Evolutionary conservation across 306 rosid species (phyloP).

Genomic region (Amphicarpaea edgeworthii): DNA sequence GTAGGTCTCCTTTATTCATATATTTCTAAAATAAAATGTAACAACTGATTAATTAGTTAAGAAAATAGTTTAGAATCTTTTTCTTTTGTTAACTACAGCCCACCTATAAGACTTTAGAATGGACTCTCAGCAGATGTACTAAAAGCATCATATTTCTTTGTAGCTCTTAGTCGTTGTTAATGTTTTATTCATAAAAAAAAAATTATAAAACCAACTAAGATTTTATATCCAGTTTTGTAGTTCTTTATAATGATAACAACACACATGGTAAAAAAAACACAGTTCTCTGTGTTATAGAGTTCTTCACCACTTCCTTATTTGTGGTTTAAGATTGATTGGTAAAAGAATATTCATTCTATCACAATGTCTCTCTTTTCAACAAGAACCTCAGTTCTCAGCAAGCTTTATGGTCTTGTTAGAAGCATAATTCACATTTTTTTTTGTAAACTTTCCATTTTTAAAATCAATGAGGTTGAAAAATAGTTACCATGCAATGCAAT

Average conservation of each 20-base stretch:
- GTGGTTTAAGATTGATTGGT: background rate
- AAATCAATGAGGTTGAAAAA: background rate
- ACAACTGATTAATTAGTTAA: too few species aligned
- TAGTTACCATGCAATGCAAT: background rate
- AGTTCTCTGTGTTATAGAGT: background rate
- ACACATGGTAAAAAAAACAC: constrained; percentile 20
- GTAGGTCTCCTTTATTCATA: too few species aligned
- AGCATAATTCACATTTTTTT: background rate
- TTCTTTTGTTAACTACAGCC: too few species aligned
- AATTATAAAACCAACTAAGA: background rate
- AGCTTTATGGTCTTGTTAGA: constrained; percentile 7
- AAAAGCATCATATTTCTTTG: too few species aligned
- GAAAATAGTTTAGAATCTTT: too few species aligned
- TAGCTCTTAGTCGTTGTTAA: too few species aligned
- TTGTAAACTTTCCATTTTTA: background rate
- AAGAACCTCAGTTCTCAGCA: background rate
- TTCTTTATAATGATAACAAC: background rate
- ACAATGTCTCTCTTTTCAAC: background rate
- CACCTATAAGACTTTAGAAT: too few species aligned
- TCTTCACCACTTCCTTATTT: background rate
- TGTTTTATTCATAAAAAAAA: background rate
- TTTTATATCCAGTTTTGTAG: background rate
- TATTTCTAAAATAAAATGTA: too few species aligned
- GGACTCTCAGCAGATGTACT: too few species aligned
- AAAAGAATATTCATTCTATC: background rate